Evolutionary conservation across 352 stramenopile species (phyloP), one percentile per base, ranked within the genome.

Genomic region (Pythium periplocum): DNA sequence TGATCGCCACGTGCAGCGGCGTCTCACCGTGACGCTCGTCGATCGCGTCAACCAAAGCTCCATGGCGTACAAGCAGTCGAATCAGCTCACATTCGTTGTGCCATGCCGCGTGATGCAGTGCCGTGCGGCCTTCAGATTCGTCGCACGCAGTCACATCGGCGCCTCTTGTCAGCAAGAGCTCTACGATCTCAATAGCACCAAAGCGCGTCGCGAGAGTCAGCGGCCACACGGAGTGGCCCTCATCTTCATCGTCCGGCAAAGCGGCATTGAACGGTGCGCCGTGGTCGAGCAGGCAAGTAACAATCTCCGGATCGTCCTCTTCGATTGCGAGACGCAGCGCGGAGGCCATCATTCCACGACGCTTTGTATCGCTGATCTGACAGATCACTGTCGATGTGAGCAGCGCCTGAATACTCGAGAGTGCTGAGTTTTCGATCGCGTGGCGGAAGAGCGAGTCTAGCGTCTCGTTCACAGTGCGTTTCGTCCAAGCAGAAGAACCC

Each of bases 1-100:
- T 69, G 34, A 52, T 46, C 0, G 62, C 62, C 34, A 69, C 62
- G 38, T 69, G 62, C 31, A 69, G 62, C 5, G 62, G 47, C 10
- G 57, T 63, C 33, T 69, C 62, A 6, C 46, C 26, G 32, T 48
- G 51, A 0, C n/a, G 3, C 0, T n/a, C 9, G 34, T 62, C 51
- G 17, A 40, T 7, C 1, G 57, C 49, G 38, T 69, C 51, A 0
- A 58, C 33, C 12, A 59, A 42, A 17, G 44, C 56, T n/a, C 61
- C 56, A 12, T 30, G 37, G 12, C 48, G 39, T 3, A 69, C 37
- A 1, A 69, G 53, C 6, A 63, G 35, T 31, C 48, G 9, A 39
- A 66, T 40, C 4, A 62, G 47, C 35, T 69, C 62, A 32, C 36
- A 4, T 41, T 69, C 57, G 53, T 66, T 38, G 12, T 59, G 53